Evolutionary conservation across 1,284 basidiomycete genomes (phyloP), one percentile per base, ranked within the genome.

Genomic region (Leucoagaricus sp.): DNA sequence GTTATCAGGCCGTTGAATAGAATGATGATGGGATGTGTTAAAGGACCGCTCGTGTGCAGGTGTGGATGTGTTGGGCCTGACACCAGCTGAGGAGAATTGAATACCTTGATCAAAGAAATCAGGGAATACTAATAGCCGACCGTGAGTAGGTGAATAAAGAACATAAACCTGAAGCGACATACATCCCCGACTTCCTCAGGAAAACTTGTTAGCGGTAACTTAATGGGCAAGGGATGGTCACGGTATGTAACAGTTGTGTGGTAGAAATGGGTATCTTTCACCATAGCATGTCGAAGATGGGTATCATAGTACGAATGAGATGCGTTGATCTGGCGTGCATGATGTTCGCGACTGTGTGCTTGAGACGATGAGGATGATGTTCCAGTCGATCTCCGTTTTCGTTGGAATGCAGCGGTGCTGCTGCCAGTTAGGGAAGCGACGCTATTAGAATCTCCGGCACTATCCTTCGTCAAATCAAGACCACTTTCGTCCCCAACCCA

Each of bases 161-260:
- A 38, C 13, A 25, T 28, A 26, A 42, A 26, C 10, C 44, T 58
- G 54, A 15, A 55, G 53, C 49, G 50, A 68, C 60, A 78, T 67
- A 96, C 94, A 71, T 98, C 96, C 54, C 96, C 96, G 54, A 99
- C 93, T 79, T 99, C 96, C 69, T 96, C 93, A 0, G 91, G 81
- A 67, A 96, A 96, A 1, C 88, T 90, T 12, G 86, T 83, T 53
- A 96, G 75, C 1, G 94, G 94, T 67, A 96, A 85, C 65, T 92
- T 87, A 65, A 96, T 93, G 9, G 94, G 94, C 31, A 96, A 72
- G 19, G 84, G 82, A 60, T 93, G 84, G 59, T 85, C 80, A 68
- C 86, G 87, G 72, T 94, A 97, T 26, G 80, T 82, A 55, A 96
- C 89, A 9, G 82, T 81, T 0, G 94, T 93, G 66, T 95, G 89